Evolutionary conservation across 345 rosid species (phyloP).

Genomic region (Populus tremula): DNA sequence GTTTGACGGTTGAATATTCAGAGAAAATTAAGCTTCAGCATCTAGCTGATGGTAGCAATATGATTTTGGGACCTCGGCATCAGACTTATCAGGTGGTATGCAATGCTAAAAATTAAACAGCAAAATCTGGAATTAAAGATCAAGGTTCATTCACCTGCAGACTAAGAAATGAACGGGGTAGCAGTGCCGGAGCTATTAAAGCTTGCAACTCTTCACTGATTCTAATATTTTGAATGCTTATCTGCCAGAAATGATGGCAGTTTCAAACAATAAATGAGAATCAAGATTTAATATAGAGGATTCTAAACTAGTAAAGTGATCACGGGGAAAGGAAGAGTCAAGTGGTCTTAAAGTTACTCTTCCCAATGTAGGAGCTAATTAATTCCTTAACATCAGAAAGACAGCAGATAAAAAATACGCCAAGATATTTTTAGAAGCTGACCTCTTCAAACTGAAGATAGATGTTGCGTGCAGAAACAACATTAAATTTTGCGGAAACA

Average conservation of each 20-base stretch:
- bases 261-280: background rate
- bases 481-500: conserved; percentile 78
- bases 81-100: background rate
- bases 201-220: conserved; percentile 79
- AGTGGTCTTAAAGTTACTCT: background rate
- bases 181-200: conserved; percentile 78
- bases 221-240: conserved; percentile 65
- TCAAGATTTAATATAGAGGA: background rate
- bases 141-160: conserved; percentile 51
- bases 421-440: conserved; percentile 22
- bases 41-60: background rate
- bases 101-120: conserved; percentile 2
- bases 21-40: background rate
- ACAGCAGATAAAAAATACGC: background rate
- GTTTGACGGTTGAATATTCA: conserved; percentile 5
- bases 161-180: conserved; percentile 73
- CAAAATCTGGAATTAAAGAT: background rate
- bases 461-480: conserved; percentile 68
- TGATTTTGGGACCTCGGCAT: background rate
- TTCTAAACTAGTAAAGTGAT: background rate
- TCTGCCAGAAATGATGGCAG: conserved; percentile 43
- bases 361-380: background rate
- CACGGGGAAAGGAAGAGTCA: background rate
- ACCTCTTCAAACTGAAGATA: conserved; percentile 94
- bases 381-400: background rate